Evolutionary conservation across 2,329 filamentous ascomycete species (phyloP).

Genomic region (Nakataea oryzae): DNA sequence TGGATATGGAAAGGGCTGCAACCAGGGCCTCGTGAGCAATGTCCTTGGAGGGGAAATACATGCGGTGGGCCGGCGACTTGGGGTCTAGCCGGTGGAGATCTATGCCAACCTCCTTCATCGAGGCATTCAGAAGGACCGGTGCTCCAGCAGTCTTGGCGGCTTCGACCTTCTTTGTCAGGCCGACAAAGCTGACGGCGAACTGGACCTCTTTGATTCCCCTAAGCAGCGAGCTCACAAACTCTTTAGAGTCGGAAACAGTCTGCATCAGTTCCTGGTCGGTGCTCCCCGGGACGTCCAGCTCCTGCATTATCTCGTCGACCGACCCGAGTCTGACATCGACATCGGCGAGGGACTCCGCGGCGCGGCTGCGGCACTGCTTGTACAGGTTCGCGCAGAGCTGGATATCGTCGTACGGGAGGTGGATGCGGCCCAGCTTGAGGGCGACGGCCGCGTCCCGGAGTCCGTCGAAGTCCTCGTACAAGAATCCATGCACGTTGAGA

Average conservation of each 20-base stretch:
- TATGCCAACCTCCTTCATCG: slow-evolving; percentile 93
- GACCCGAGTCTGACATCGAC: slow-evolving; percentile 39
- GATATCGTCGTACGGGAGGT: slow-evolving; percentile 84
- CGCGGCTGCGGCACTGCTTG: slow-evolving; percentile 31
- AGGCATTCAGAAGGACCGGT: slow-evolving; percentile 74
- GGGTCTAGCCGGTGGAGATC: slow-evolving; percentile 87
- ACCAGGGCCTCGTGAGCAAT: slow-evolving; percentile 90
- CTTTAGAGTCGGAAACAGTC: slow-evolving; percentile 82
- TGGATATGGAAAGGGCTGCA: slow-evolving; percentile 82
- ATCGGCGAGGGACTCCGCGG: slow-evolving; percentile 19
- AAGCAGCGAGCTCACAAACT: slow-evolving; percentile 82
- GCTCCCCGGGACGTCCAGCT: slow-evolving; percentile 58
- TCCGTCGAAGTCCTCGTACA: slow-evolving; percentile 78
- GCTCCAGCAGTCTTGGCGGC: slow-evolving; percentile 54
- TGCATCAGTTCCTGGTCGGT: slow-evolving; percentile 61
- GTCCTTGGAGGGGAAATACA: slow-evolving; percentile 93
- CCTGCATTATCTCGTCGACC: slow-evolving; percentile 63
- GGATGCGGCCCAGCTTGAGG: slow-evolving; percentile 81
- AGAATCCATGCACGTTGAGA: slow-evolving; percentile 81
- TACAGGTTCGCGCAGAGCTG: slow-evolving; percentile 49
- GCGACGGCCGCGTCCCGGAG: slow-evolving; percentile 83
- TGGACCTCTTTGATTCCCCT: slow-evolving; percentile 94
- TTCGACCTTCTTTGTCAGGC: slow-evolving; percentile 70
- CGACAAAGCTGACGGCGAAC: slow-evolving; percentile 84
- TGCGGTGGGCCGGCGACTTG: slow-evolving; percentile 87